A percentile compares a stretch with the other conserved stretches of the same genome.
phyloP scores from a whole-genome alignment of 2,329 filamentous ascomycete species.

The Pseudogymnoascus sp. region DNA sequence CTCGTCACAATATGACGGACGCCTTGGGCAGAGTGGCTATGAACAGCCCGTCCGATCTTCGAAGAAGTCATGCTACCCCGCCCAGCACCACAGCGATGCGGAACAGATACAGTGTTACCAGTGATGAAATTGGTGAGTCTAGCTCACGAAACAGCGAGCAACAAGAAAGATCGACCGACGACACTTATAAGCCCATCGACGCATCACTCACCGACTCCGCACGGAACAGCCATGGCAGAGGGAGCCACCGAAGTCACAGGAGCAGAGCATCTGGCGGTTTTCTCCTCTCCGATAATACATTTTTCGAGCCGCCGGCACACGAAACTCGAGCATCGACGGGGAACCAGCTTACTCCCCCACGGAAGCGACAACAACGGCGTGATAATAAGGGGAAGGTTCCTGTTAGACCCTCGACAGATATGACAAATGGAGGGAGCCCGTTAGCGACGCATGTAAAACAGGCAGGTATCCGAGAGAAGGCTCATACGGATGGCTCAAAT shows the following conservation, averaged over 20 bases:
- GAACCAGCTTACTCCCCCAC: constrained; percentile 12
- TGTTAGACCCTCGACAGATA: constrained; percentile 18
- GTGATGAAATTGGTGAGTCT: neutral
- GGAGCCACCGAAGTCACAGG: constrained; percentile 23
- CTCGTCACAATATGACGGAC: constrained; percentile 1
- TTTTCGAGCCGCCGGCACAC: constrained; percentile 18
- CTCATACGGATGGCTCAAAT: neutral
- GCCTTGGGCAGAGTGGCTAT: constrained; percentile 3
- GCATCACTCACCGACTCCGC: neutral
- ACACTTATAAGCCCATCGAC: neutral
- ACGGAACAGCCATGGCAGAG: constrained; percentile 18
- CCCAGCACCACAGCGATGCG: neutral
- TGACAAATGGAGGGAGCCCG: constrained; percentile 22
- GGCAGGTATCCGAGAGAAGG: constrained; percentile 9
- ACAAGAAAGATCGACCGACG: neutral
- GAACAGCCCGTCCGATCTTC: constrained; percentile 4
- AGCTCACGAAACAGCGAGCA: constrained; percentile 1
- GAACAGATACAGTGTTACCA: neutral
- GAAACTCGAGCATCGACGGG: neutral
- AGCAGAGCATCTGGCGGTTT: constrained; percentile 26
- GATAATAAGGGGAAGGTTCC: constrained; percentile 23
- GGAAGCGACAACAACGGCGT: constrained; percentile 16
- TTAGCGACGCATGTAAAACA: constrained; percentile 21
- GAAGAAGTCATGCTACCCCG: constrained; percentile 4
- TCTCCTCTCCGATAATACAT: constrained; percentile 21